Evolutionary conservation across 2,329 filamentous ascomycete species (phyloP).

Genomic region (Rosellinia necatrix): DNA sequence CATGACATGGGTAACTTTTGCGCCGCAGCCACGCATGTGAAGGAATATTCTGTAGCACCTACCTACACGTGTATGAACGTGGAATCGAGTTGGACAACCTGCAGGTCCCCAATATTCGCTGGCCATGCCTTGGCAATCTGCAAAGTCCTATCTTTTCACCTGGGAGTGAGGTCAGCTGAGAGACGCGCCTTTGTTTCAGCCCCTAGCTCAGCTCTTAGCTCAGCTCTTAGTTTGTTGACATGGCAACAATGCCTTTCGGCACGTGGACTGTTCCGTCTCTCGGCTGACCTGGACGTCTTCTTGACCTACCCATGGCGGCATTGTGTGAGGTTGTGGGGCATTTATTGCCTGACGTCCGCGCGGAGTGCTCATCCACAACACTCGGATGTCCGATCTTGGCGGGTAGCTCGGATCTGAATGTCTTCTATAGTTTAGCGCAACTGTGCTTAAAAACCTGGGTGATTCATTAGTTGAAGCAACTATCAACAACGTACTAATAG

Average conservation of each 20-base stretch:
- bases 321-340: not conserved
- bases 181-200: conserved; percentile 20
- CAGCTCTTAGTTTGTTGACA: conserved; percentile 7
- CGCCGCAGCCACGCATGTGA: conserved; percentile 10
- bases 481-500: no score
- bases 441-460: not conserved
- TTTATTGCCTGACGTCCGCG: not conserved
- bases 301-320: not conserved
- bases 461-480: no score
- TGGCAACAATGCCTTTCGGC: conserved; percentile 14
- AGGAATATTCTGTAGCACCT: no score
- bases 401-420: not conserved
- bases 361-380: no score
- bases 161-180: conserved; percentile 17
- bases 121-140: conserved; percentile 8
- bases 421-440: not conserved
- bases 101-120: conserved; percentile 16
- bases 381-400: no score
- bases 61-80: not conserved
- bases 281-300: no score
- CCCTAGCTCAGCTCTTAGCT: conserved; percentile 1
- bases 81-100: not conserved
- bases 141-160: not conserved
- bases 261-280: conserved; percentile 17
- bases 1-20: no score